Evolutionary conservation across 495 filamentous ascomycete species (phyloP).

Genomic region (Aspergillus avenaceus): DNA sequence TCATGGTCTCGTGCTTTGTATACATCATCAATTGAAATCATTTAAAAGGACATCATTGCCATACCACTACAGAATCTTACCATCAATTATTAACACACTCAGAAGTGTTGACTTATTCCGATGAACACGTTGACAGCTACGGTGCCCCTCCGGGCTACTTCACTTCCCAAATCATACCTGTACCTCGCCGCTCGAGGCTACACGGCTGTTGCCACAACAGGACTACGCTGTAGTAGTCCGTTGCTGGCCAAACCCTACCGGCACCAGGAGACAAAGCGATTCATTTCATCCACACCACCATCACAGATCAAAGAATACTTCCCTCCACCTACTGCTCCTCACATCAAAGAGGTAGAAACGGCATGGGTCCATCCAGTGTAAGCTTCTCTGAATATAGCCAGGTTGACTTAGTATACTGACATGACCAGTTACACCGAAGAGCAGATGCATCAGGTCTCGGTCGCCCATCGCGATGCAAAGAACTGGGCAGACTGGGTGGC

Average conservation of each 20-base stretch:
- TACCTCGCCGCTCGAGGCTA: slow-evolving; percentile 25
- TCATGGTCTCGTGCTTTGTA: background rate
- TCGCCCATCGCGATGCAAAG: slow-evolving; percentile 64
- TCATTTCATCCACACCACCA: slow-evolving; percentile 34
- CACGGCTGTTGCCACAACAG: slow-evolving; percentile 16
- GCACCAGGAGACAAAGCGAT: slow-evolving; percentile 22
- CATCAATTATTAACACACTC: background rate
- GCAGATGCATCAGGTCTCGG: slow-evolving; percentile 58
- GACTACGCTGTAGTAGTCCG: slow-evolving; percentile 16
- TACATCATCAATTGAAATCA: too few relatives aligned
- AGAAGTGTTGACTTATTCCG: background rate
- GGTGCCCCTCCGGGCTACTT: slow-evolving; percentile 30
- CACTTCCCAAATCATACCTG: slow-evolving; percentile 23
- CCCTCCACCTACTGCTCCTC: slow-evolving; percentile 29
- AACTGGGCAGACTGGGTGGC: slow-evolving; percentile 67
- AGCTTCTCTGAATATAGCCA: slow-evolving; percentile 2
- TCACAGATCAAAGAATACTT: slow-evolving; percentile 38
- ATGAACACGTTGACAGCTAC: slow-evolving; percentile 27
- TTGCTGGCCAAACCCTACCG: slow-evolving; percentile 11
- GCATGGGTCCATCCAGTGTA: slow-evolving; percentile 45
- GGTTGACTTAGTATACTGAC: slow-evolving; percentile 5
- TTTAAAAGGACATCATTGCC: too few relatives aligned
- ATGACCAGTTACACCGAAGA: slow-evolving; percentile 52
- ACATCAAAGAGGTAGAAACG: slow-evolving; percentile 32
- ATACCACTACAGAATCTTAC: background rate